Evolutionary conservation across 2,329 filamentous ascomycete genomes (phyloP), one percentile per base, ranked within the genome.

Genomic region (Exophiala sp.): DNA sequence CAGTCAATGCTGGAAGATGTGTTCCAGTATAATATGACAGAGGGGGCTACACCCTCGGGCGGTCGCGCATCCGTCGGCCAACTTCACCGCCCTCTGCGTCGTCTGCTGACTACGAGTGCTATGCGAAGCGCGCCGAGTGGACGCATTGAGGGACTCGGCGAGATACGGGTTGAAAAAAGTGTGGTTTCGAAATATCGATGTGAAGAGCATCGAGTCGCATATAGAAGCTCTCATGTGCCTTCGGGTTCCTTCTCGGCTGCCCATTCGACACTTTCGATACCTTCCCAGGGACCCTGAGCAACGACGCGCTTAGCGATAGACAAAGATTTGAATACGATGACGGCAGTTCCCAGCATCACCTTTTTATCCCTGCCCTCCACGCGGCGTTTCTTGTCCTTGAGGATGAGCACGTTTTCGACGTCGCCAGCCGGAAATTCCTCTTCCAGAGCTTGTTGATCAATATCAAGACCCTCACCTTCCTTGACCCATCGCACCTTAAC

Each of bases 321-420:
- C 29, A 82, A 72, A 2, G 78, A 79, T 2, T 68, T 66, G 63
- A 76, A 83, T 11, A 82, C 71, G 11, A 83, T 66, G 39, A 80
- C 72, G 0, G 73, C 78, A 1, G 71, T 77, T 3, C 72, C 75
- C 47, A 77, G 65, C 1, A 72, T 64, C 49, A 73, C 74, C 58
- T 77, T 76, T 56, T 76, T 73, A 50, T 73, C 73, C 48, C 69
- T 68, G 3, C 74, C 74, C 4, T 71, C 70, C 2, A 74, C 57
- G 4, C 72, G 71, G 3, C 67, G 59, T 49, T 72, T 68, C 56
- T 76, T 76, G 58, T 81, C 77, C 53, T 76, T 79, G 42, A 79
- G 66, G 27, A 79, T 64, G 37, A 78, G 68, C 0, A 73, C 67
- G 52, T 73, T 75, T 53, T 82, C 77, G 10, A 83, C 68, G 39